These are phyloP conservation scores for Rasamsonia emersonii DNA, from an alignment of 2,329 filamentous ascomycete genomes.

Conservation along the genomic window DNA sequence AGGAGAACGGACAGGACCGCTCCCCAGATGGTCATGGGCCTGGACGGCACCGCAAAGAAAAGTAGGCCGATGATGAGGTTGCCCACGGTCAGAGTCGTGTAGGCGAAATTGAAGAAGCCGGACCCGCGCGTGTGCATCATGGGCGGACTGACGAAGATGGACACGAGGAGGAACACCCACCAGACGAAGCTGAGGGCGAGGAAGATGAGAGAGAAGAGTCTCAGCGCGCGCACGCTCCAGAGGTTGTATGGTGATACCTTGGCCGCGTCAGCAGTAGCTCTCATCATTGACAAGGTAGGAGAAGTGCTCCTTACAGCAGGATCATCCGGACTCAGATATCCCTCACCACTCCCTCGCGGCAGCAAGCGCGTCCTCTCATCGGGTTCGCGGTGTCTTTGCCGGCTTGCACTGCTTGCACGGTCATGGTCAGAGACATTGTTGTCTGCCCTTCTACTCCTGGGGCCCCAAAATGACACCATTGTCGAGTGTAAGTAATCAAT, in stretches of 20 bases:
- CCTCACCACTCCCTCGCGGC: conserved; percentile 53
- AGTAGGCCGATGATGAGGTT: conserved; percentile 69
- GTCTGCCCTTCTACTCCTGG: too few relatives aligned
- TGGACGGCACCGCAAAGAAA: conserved; percentile 81
- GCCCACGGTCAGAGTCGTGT: conserved; percentile 66
- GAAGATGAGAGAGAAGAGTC: conserved; percentile 70
- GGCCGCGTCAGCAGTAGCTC: neutral
- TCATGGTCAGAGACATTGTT: too few relatives aligned
- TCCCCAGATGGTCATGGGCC: conserved; percentile 65
- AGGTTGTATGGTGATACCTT: conserved; percentile 83
- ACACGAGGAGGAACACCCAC: conserved; percentile 86
- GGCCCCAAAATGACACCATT: too few relatives aligned
- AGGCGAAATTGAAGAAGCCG: conserved; percentile 85
- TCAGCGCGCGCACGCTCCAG: conserved; percentile 75
- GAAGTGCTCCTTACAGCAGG: conserved; percentile 52
- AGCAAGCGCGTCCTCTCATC: conserved; percentile 60
- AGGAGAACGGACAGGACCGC: conserved; percentile 59
- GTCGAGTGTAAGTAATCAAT: too few relatives aligned
- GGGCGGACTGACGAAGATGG: conserved; percentile 82
- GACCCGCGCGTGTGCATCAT: conserved; percentile 78
- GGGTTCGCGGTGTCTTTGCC: conserved; percentile 29
- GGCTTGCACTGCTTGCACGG: neutral
- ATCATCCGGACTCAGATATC: conserved; percentile 68
- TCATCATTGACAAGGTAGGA: too few relatives aligned
- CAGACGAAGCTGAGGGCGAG: conserved; percentile 71